phyloP scores from a whole-genome alignment of 176 grass and related monocot genomes.

The Triticum urartu region DNA sequence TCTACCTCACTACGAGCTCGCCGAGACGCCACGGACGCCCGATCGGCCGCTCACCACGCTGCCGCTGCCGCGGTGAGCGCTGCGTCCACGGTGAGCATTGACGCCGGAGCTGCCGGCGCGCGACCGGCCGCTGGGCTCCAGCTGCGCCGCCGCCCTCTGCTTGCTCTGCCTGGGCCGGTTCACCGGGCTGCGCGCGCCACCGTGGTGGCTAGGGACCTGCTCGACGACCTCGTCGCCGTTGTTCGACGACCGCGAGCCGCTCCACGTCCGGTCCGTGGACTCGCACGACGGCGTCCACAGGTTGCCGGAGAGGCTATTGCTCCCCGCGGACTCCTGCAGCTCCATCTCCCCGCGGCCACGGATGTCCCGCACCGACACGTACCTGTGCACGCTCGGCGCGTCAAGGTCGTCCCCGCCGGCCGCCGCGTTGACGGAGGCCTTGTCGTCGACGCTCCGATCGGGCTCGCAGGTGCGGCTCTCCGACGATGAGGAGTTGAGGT shows the following conservation, averaged over 20 bases:
- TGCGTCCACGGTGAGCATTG: conserved; percentile 40
- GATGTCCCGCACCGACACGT: conserved; percentile 48
- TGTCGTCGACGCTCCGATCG: conserved; percentile 26
- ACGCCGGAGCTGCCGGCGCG: conserved; percentile 19
- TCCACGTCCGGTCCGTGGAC: conserved; percentile 70
- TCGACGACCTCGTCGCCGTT: conserved; percentile 17
- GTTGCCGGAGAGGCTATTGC: conserved; percentile 67
- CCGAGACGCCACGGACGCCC: conserved; percentile 34
- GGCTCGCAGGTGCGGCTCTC: conserved; percentile 31
- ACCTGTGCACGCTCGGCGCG: conserved; percentile 58
- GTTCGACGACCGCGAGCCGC: conserved; percentile 31
- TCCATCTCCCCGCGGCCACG: conserved; percentile 43
- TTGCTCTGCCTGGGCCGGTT: conserved; percentile 35
- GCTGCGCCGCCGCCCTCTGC: conserved; percentile 33
- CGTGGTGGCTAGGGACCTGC: background rate
- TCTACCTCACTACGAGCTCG: conserved; percentile 8
- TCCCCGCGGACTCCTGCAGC: conserved; percentile 84
- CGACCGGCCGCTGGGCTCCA: conserved; percentile 5
- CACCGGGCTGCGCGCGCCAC: conserved; percentile 16
- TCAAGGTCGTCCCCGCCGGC: conserved; percentile 27
- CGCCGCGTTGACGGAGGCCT: conserved; percentile 39
- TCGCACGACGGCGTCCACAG: conserved; percentile 64
- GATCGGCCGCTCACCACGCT: conserved; percentile 39
- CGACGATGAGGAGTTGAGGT: conserved; percentile 72
- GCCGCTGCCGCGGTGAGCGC: conserved; percentile 33